A percentile compares a stretch with the other conserved stretches of the same genome.
Evolutionary conservation across 805 yeast species (phyloP).

Genomic region (Peterozyma toletana): DNA sequence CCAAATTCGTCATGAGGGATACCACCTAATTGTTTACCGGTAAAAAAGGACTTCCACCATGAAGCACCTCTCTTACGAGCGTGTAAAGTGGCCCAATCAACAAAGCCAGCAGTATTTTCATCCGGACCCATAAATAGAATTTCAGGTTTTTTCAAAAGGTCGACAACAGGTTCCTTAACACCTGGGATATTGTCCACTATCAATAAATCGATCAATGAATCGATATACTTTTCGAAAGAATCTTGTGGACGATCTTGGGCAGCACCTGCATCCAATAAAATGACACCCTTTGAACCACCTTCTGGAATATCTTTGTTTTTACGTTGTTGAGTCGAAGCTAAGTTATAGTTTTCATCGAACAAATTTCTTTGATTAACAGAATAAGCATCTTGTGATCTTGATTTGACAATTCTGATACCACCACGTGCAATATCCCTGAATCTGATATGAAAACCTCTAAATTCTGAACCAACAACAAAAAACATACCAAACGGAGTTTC

Average conservation of each 20-base stretch:
- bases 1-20: conserved; percentile 98
- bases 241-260: conserved; percentile 76
- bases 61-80: conserved; percentile 90
- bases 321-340: conserved; percentile 93
- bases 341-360: conserved; percentile 93
- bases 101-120: conserved; percentile 94
- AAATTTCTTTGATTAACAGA: conserved; percentile 77
- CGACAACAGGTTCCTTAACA: conserved; percentile 77
- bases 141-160: conserved; percentile 76
- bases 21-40: conserved; percentile 93
- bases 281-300: conserved; percentile 98
- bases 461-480: conserved; percentile 91
- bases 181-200: conserved; percentile 67
- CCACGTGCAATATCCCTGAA: conserved; percentile 98
- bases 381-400: conserved; percentile 80
- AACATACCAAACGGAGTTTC: conserved; percentile 93
- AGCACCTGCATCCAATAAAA: conserved; percentile 63
- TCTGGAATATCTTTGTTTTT: conserved; percentile 98
- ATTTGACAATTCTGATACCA: conserved; percentile 91
- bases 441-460: conserved; percentile 95
- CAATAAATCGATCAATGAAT: conserved; percentile 79
- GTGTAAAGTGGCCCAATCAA: conserved; percentile 96
- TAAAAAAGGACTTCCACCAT: conserved; percentile 98
- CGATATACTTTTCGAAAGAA: conserved; percentile 89
- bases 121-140: conserved; percentile 98